A percentile compares a stretch with the other conserved stretches of the same genome.
Evolutionary conservation across 768 basidiomycete genomes (phyloP).

Genomic region (Phanerodontia chrysosporium): DNA sequence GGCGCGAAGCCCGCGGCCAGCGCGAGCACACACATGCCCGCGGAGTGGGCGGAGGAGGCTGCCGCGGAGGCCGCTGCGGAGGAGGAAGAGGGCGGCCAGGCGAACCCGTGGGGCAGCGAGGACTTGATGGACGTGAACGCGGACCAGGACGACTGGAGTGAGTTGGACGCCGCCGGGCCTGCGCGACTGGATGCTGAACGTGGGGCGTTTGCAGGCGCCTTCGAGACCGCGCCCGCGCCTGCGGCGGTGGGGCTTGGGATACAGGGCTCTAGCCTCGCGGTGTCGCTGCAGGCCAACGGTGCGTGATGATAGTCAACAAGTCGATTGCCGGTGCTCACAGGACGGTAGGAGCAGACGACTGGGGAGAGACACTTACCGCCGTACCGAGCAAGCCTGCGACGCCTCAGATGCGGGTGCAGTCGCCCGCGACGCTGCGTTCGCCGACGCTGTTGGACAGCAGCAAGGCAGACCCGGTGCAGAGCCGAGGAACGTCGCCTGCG

Average conservation of each 20-base stretch:
- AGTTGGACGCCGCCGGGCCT: constrained; percentile 25
- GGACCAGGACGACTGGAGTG: constrained; percentile 94
- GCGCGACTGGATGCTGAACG: neutral
- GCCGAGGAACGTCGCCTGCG: constrained; percentile 14
- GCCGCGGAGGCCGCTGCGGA: constrained; percentile 38
- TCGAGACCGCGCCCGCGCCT: constrained; percentile 29
- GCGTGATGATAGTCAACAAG: neutral
- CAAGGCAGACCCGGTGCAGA: constrained; percentile 10
- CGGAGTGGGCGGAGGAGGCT: constrained; percentile 57
- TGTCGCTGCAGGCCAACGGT: neutral
- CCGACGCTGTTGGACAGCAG: constrained; percentile 21
- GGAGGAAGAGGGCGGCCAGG: constrained; percentile 18
- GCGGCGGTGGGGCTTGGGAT: constrained; percentile 10
- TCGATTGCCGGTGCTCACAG: neutral
- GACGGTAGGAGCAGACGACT: neutral
- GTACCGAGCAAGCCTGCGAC: neutral
- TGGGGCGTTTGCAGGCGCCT: constrained; percentile 20
- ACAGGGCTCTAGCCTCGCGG: neutral
- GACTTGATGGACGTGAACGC: constrained; percentile 93
- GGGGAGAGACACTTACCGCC: constrained; percentile 6
- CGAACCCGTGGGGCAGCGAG: constrained; percentile 63
- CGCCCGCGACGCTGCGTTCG: constrained; percentile 8
- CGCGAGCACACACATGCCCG: constrained; percentile 27
- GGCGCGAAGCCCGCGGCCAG: constrained; percentile 39
- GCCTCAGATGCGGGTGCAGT: neutral